Percentiles rank a stretch among this genome's conserved stretches.
Evolutionary conservation across 768 basidiomycete genomes (phyloP).

Genomic region (Tricholoma furcatifolium): DNA sequence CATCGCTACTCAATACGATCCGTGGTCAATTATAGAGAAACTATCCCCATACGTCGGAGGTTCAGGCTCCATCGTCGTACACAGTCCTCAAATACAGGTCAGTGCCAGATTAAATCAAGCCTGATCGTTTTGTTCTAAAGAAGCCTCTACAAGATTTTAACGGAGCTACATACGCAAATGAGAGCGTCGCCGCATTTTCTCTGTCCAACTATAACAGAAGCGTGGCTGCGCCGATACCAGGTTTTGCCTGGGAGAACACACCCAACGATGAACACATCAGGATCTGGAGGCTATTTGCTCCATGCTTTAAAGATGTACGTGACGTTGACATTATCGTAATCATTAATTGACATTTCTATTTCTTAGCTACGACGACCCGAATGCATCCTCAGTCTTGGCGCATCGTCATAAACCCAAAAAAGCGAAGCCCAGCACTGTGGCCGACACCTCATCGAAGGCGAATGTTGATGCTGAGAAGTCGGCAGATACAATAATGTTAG

Average conservation of each 20-base stretch:
- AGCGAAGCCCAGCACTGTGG: conserved; percentile 17
- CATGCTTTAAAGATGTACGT: conserved; percentile 83
- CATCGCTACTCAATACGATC: conserved; percentile 83
- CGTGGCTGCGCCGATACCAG: conserved; percentile 89
- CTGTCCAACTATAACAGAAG: conserved; percentile 78
- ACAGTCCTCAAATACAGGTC: conserved; percentile 81
- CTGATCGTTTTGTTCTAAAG: background rate
- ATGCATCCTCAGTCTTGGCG: conserved; percentile 50
- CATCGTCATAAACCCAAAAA: conserved; percentile 45
- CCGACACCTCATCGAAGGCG: conserved; percentile 5
- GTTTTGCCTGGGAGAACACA: conserved; percentile 96
- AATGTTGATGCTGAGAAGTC: conserved; percentile 4
- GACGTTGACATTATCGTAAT: background rate
- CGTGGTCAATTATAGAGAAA: conserved; percentile 73
- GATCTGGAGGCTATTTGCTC: conserved; percentile 85
- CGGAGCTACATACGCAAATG: conserved; percentile 72
- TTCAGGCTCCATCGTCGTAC: conserved; percentile 83
- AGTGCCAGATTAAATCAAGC: background rate
- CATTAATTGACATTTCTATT: conserved; percentile 1
- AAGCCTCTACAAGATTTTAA: conserved; percentile 52
- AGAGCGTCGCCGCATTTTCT: conserved; percentile 67
- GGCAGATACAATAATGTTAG: conserved; percentile 12
- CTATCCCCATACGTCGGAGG: conserved; percentile 79
- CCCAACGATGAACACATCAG: conserved; percentile 89
- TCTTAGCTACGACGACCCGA: conserved; percentile 63